These are phyloP conservation scores for Trichoderma breve DNA, from an alignment of 2,329 filamentous ascomycete species.

Conservation along the genomic window DNA sequence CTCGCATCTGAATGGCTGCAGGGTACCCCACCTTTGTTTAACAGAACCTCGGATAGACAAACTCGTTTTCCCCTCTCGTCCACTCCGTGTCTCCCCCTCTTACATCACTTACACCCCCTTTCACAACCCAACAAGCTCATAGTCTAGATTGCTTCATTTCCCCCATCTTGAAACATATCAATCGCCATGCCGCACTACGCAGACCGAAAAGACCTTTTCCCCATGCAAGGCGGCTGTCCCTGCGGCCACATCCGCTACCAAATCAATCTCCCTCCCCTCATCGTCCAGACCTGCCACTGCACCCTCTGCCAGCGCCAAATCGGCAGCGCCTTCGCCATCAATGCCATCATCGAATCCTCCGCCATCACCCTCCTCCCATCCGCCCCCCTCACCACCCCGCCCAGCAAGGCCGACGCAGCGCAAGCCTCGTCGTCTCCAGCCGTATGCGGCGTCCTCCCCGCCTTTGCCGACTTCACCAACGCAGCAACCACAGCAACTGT, in stretches of 20 bases:
- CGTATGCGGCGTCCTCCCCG: conserved; percentile 20
- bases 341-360: conserved; percentile 42
- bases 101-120: background rate
- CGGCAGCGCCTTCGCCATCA: conserved; percentile 40
- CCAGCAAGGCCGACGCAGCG: background rate
- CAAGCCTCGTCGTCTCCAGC: background rate
- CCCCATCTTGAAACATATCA: background rate
- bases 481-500: conserved; percentile 19
- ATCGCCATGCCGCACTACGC: conserved; percentile 26
- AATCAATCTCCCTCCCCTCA: conserved; percentile 53
- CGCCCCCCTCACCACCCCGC: conserved; percentile 23
- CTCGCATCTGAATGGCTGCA: conserved; percentile 16
- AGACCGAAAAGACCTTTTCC: conserved; percentile 28
- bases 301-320: conserved; percentile 46
- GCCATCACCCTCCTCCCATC: conserved; percentile 34
- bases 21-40: background rate
- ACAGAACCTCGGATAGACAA: background rate
- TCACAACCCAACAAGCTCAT: background rate
- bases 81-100: background rate
- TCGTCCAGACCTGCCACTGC: conserved; percentile 49
- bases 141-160: background rate
- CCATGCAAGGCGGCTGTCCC: conserved; percentile 54
- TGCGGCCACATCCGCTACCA: conserved; percentile 69
- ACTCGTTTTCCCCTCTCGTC: background rate
- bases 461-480: conserved; percentile 26